Evolutionary conservation across 2,329 filamentous ascomycete genomes (phyloP).

Genomic region (Macroventuria anomochaeta): DNA sequence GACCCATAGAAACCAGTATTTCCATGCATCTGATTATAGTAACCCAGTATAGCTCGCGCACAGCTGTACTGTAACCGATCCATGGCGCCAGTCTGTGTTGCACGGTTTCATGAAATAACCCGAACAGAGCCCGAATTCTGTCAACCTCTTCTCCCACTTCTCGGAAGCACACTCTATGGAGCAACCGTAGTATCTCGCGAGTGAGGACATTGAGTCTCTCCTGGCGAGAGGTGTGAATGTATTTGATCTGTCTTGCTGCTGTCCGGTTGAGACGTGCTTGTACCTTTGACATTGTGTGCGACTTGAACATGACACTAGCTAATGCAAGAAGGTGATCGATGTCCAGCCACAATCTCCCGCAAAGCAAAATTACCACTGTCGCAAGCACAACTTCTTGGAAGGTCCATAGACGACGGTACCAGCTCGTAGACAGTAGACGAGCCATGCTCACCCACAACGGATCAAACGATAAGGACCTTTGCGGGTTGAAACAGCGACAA

Average conservation of each 20-base stretch:
- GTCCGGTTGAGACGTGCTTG: no score
- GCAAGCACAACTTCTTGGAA: constrained; percentile 14
- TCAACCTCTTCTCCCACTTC: not conserved
- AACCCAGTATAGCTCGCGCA: not conserved
- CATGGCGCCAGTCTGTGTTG: not conserved
- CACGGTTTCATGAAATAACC: not conserved
- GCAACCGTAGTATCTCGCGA: no score
- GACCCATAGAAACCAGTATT: not conserved
- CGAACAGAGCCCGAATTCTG: constrained; percentile 7
- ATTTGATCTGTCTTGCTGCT: not conserved
- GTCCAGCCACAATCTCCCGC: not conserved
- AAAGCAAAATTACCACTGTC: not conserved
- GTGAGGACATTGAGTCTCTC: no score
- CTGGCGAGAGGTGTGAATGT: no score
- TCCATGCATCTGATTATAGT: not conserved
- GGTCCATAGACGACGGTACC: constrained; percentile 12
- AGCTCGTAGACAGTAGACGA: not conserved
- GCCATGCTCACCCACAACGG: constrained; percentile 10
- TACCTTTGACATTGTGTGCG: no score
- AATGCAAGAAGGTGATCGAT: not conserved
- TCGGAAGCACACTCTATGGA: not conserved
- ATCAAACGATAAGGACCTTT: not conserved
- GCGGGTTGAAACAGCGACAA: no score
- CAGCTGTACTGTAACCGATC: constrained; percentile 3
- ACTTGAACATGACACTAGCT: no score